These are phyloP conservation scores for Coccomyxa sp. DNA, from an alignment of 139 green algal genomes.

Conservation along the genomic window DNA sequence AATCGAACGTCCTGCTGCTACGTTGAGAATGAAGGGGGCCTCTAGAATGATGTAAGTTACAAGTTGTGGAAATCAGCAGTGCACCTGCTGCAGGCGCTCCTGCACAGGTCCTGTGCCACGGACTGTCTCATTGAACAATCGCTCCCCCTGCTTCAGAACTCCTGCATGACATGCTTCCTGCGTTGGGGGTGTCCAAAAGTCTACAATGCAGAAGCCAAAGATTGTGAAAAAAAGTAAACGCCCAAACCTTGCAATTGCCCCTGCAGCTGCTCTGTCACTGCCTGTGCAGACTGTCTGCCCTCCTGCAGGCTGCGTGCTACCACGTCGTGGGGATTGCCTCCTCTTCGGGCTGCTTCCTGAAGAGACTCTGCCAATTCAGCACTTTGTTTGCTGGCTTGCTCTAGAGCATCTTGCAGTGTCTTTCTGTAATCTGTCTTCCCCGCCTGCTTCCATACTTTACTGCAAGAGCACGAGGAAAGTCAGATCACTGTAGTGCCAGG, in stretches of 20 bases:
- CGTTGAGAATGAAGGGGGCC: too few species aligned
- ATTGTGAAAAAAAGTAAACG: too few species aligned
- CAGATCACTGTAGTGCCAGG: neutral
- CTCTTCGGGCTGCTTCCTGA: neutral
- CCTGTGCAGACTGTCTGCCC: neutral
- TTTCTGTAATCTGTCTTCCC: neutral
- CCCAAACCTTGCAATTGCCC: too few species aligned
- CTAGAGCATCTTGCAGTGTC: neutral
- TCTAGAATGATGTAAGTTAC: too few species aligned
- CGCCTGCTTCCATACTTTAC: neutral
- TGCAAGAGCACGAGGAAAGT: neutral
- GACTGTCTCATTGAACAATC: neutral
- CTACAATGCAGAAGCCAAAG: too few species aligned
- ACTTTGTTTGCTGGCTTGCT: neutral
- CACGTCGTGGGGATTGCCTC: neutral
- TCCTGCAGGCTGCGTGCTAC: neutral
- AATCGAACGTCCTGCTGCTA: too few species aligned
- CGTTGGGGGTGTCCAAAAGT: too few species aligned
- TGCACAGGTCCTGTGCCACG: neutral
- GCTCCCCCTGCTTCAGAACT: conserved; percentile 8
- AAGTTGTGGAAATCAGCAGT: too few species aligned
- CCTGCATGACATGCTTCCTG: neutral
- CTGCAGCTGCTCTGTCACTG: too few species aligned
- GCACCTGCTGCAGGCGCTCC: neutral
- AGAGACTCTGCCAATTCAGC: neutral